Evolutionary conservation across 1,284 basidiomycete species (phyloP), one percentile per base, ranked within the genome.

Genomic region (Irpex sp.): DNA sequence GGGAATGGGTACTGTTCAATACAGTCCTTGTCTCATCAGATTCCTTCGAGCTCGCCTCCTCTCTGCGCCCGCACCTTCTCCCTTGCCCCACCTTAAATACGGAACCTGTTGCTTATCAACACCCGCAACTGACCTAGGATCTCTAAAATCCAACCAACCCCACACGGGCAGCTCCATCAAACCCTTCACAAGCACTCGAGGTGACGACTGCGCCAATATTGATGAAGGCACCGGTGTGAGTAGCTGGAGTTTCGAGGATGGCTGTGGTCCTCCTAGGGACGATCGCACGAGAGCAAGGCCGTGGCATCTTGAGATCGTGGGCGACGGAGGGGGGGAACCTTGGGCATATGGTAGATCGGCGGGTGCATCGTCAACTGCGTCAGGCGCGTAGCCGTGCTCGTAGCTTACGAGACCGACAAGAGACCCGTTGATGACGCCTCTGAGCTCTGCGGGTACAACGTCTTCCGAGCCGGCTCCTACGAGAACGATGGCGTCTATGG

Each of bases 91-190:
- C 66, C 91, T 88, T 69, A 98, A 77, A 77, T 87, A 98, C 17
- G 96, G 95, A 51, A 94, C 87, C 38, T 82, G 82, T 3, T 77
- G 82, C 69, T 78, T 82, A 61, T 85, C 83, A 31, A 84, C 78
- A 0, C 87, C 88, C 0, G 83, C 83, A 2, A 88, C 78, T 2
- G 78, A 77, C 40, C 77, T 79, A 34, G 69, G 68, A 34, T 70
- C 72, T 63, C 82, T 77, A 75, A 87, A 90, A 75, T 97, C 94
- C 57, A 98, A 77, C 86, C 95, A 88, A 0, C 90, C 94, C 85
- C 89, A 92, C 0, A 95, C 78, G 0, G 96, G 96, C 0, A 98
- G 77, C 72, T 97, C 94, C 67, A 97, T 79, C 69, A 93, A 92
- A 4, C 96, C 96, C 72, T 92, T 93, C 44, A 96, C 85, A 1